Conservation (phyloP, 2,329 filamentous ascomycete genomes). For the Aspergillus calidoustus region DNA sequence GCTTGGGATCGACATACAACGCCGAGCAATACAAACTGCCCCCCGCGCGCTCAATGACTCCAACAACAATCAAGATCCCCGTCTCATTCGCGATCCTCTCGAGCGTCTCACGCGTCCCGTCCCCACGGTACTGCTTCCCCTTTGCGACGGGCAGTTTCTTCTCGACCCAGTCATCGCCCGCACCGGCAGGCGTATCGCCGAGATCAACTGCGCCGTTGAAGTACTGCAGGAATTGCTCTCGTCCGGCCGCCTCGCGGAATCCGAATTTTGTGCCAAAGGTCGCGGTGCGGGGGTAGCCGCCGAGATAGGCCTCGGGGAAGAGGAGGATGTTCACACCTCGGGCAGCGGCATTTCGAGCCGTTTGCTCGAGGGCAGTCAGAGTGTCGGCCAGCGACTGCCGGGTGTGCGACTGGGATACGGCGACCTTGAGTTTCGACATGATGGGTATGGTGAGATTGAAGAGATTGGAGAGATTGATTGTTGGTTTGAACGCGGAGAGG, state of each 20-base stretch:
- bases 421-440: slow-evolving; percentile 51
- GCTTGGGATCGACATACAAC: slow-evolving; percentile 77
- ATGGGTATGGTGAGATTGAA: background rate
- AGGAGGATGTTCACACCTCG: slow-evolving; percentile 71
- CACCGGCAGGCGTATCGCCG: slow-evolving; percentile 75
- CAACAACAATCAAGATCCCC: slow-evolving; percentile 80
- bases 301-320: slow-evolving; percentile 90
- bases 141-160: slow-evolving; percentile 59
- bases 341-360: slow-evolving; percentile 67
- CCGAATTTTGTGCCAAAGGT: slow-evolving; percentile 78
- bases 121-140: slow-evolving; percentile 62
- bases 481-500: background rate
- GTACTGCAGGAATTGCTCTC: slow-evolving; percentile 82
- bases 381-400: slow-evolving; percentile 57
- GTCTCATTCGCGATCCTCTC: slow-evolving; percentile 77
- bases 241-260: slow-evolving; percentile 67
- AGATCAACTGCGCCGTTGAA: slow-evolving; percentile 80
- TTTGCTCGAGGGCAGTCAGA: slow-evolving; percentile 66
- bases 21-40: slow-evolving; percentile 84
- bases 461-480: background rate
- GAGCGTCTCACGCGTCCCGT: slow-evolving; percentile 78
- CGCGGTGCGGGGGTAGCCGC: slow-evolving; percentile 85
- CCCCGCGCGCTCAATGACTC: slow-evolving; percentile 77
- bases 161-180: slow-evolving; percentile 72
- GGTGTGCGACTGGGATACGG: slow-evolving; percentile 54